Conservation (phyloP, 2,329 filamentous ascomycete species). For the Endothia cerciana region DNA sequence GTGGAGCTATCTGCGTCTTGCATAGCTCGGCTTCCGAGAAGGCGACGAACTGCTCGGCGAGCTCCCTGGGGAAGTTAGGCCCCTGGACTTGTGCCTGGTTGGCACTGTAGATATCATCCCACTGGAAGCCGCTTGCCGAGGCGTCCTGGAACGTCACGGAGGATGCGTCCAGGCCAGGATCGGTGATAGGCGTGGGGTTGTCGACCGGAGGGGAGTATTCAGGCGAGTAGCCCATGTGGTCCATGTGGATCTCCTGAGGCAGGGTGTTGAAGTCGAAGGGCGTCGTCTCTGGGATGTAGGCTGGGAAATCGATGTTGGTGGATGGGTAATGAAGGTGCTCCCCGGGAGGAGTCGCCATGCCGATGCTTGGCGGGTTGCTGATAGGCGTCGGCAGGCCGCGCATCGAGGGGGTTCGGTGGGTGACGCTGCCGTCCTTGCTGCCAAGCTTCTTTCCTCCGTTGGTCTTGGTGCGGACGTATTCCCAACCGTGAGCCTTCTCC, state of each 20-base stretch:
- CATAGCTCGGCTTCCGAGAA: constrained; percentile 44
- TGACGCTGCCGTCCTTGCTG: constrained; percentile 50
- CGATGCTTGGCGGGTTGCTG: constrained; percentile 54
- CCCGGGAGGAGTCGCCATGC: constrained; percentile 61
- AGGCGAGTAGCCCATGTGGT: constrained; percentile 21
- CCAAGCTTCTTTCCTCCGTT: constrained; percentile 68
- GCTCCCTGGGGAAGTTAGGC: constrained; percentile 56
- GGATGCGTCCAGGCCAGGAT: constrained; percentile 44
- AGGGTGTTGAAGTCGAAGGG: constrained; percentile 51
- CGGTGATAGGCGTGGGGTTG: constrained; percentile 51
- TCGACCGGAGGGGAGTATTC: constrained; percentile 47
- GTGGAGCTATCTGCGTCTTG: constrained; percentile 48
- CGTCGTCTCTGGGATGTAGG: constrained; percentile 48
- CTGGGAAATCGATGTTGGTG: constrained; percentile 53
- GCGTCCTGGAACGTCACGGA: constrained; percentile 65
- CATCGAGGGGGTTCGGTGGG: constrained; percentile 61
- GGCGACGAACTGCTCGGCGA: constrained; percentile 47
- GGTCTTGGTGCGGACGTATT: constrained; percentile 90
- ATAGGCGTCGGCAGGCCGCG: constrained; percentile 67
- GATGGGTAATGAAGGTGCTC: constrained; percentile 45
- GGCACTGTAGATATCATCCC: constrained; percentile 66
- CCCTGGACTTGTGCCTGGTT: constrained; percentile 34
- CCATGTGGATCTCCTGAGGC: constrained; percentile 45
- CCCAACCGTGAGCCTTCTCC: constrained; percentile 93
- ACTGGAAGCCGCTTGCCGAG: constrained; percentile 60